A percentile compares a stretch with the other conserved stretches of the same genome.
These are phyloP conservation scores for Diphasiastrum complanatum DNA, from an alignment of 83 land plant species.

Conservation along the genomic window DNA sequence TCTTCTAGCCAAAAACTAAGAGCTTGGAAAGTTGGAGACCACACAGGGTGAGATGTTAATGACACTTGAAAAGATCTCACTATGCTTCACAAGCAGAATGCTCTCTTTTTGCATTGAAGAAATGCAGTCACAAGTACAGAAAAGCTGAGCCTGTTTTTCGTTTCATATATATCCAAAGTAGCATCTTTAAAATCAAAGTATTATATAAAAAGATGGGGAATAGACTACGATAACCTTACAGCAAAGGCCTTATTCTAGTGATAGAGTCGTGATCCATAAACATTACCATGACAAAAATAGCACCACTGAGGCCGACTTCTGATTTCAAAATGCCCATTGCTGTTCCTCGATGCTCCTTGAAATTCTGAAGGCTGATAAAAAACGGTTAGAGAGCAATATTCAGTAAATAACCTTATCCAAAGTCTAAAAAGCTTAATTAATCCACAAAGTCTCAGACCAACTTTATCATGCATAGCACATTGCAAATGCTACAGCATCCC, in stretches of 20 bases:
- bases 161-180: background rate
- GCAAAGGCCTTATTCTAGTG: background rate
- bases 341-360: conserved; percentile 35
- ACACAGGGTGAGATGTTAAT: too few relatives aligned
- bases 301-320: conserved; percentile 44
- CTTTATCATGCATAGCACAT: too few relatives aligned
- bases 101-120: too few relatives aligned
- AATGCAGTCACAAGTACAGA: too few relatives aligned
- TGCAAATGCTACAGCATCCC: background rate
- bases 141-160: background rate
- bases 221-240: background rate
- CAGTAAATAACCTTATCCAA: too few relatives aligned
- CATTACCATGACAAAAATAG: conserved; percentile 50
- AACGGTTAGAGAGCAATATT: too few relatives aligned
- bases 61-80: background rate
- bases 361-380: conserved; percentile 34
- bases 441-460: too few relatives aligned
- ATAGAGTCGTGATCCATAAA: too few relatives aligned
- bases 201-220: background rate
- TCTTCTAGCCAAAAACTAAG: too few relatives aligned
- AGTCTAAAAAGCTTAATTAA: too few relatives aligned
- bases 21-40: too few relatives aligned
- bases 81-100: background rate
- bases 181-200: background rate
- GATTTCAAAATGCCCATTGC: conserved; percentile 45